A percentile compares a stretch with the other conserved stretches of the same genome.
Evolutionary conservation across 2,329 filamentous ascomycete genomes (phyloP).

Genomic region (Rhexocercosporidium sp.): DNA sequence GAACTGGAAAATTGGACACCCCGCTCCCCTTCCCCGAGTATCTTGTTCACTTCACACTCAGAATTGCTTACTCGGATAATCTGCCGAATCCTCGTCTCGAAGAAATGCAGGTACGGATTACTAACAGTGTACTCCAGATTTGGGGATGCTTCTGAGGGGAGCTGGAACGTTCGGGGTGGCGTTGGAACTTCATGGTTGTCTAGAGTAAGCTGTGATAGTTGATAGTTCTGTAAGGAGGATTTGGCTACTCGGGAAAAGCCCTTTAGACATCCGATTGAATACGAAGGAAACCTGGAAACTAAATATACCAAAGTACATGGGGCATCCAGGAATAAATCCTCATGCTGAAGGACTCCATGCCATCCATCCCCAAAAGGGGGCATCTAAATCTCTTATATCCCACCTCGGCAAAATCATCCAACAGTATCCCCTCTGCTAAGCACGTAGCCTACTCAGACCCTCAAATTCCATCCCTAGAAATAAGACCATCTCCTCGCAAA

Average conservation of each 20-base stretch:
- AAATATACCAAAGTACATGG: no score
- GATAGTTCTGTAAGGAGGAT: no score
- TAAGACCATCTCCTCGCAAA: slow-evolving; percentile 1
- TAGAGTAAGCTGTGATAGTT: no score
- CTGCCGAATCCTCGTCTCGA: background rate
- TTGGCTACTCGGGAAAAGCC: no score
- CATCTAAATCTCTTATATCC: slow-evolving; percentile 1
- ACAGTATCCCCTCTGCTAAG: background rate
- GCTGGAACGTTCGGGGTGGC: background rate
- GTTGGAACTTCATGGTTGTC: background rate
- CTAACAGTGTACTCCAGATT: background rate
- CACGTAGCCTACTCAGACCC: background rate
- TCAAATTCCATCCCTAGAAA: slow-evolving; percentile 2
- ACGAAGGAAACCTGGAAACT: no score
- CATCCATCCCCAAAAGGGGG: background rate
- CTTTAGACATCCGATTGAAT: no score
- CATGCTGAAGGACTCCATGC: no score
- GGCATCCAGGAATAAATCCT: no score
- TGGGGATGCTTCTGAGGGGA: background rate
- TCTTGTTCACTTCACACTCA: background rate
- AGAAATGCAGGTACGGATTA: background rate
- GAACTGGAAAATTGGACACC: no score
- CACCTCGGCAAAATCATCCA: no score
- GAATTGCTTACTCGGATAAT: background rate
- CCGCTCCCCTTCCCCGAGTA: no score